Evolutionary conservation across 805 yeast species (phyloP).

Genomic region (Pichia thaimueangensis): DNA sequence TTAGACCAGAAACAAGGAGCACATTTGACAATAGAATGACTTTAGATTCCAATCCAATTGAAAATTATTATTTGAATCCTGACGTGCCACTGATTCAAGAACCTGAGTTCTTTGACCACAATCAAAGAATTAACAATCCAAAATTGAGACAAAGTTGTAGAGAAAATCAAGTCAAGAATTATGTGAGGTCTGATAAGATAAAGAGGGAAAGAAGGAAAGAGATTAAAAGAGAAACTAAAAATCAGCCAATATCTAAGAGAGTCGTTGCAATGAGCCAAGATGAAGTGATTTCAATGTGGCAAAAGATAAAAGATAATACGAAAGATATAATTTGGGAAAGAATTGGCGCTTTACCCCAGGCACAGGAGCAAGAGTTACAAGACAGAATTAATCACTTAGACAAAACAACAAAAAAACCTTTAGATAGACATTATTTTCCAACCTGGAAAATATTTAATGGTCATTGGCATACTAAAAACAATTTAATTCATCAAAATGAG

Average conservation of each 20-base stretch:
- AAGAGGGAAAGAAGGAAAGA: not conserved
- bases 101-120: conserved; percentile 2
- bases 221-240: not conserved
- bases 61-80: no score
- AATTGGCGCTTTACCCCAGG: not conserved
- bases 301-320: not conserved
- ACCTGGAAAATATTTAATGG: conserved; percentile 5
- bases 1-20: not conserved
- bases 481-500: conserved; percentile 1
- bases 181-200: not conserved
- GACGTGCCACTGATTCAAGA: conserved; percentile 3
- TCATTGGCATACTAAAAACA: not conserved
- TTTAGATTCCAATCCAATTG: not conserved
- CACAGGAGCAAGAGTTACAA: not conserved
- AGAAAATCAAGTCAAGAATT: conserved; percentile 1
- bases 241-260: no score
- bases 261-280: no score
- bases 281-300: not conserved
- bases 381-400: not conserved
- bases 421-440: not conserved
- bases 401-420: not conserved
- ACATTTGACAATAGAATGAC: not conserved
- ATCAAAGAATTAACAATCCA: not conserved
- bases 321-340: not conserved
- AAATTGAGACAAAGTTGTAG: not conserved